Conservation (phyloP, 176 grass and related monocot genomes). For the Tillandsia leiboldiana region DNA sequence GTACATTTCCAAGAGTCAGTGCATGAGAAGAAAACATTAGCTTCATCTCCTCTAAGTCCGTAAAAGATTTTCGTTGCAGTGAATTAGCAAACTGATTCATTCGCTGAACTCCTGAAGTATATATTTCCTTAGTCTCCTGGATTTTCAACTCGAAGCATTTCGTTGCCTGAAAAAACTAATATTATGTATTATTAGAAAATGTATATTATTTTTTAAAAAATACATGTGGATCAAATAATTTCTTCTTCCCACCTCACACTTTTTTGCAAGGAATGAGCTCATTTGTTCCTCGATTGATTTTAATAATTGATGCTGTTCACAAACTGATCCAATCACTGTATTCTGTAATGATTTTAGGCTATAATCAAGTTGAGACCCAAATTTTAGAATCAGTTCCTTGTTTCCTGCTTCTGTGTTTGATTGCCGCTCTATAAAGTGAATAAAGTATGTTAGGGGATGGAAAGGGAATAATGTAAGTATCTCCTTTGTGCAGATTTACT, state of each 20-base stretch:
- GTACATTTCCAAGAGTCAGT: constrained; percentile 58
- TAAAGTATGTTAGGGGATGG: not conserved
- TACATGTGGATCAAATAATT: not conserved
- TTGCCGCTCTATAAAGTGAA: constrained; percentile 44
- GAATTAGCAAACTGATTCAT: constrained; percentile 40
- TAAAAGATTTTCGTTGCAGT: constrained; percentile 29
- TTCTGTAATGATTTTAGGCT: constrained; percentile 41
- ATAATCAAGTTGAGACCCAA: constrained; percentile 43
- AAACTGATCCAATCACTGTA: constrained; percentile 52
- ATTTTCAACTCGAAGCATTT: constrained; percentile 49
- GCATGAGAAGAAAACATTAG: constrained; percentile 37
- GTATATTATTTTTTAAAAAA: constrained; percentile 1
- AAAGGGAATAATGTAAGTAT: not conserved
- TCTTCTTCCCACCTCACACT: constrained; percentile 41
- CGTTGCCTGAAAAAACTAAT: constrained; percentile 37
- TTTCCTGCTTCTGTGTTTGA: constrained; percentile 51
- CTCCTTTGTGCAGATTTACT: not conserved
- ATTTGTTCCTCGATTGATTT: constrained; percentile 51
- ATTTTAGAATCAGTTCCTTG: constrained; percentile 43
- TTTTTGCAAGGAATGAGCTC: constrained; percentile 49
- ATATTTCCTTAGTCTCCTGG: constrained; percentile 39
- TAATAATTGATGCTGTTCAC: constrained; percentile 41
- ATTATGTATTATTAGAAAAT: constrained; percentile 9
- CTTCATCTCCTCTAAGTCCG: constrained; percentile 41
- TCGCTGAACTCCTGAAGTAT: constrained; percentile 39